Base-by-base conservation (phyloP, 2,329 filamentous ascomycete genomes). In the Pyrenophora seminiperda region DNA sequence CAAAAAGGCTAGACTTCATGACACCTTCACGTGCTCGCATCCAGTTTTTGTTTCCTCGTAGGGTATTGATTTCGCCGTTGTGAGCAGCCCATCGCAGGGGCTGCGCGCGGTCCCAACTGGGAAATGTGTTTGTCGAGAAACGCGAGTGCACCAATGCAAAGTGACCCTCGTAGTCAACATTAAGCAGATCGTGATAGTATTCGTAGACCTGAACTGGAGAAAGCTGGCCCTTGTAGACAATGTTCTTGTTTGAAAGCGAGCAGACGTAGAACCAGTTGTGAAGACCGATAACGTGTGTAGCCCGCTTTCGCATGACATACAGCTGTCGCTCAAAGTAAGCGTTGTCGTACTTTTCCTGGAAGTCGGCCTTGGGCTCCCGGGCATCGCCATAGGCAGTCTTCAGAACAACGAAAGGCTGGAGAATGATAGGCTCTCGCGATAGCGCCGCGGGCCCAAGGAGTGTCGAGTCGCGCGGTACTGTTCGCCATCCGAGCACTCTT, bases 201-300 rank as follows among this genome's bases (percentile, higher is more conserved):
- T 95, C 89, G 78, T 97, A 97, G 43, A 97, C 93, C 79, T 97
- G 93, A 22, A 93, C 85, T 18, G 93, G 93, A 36, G 93, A 89
- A 61, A 97, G 81, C 75, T 97, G 94, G 58, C 93, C 93, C 83
- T 97, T 97, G 83, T 97, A 97, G 53, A 97, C 90, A 77, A 97
- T 97, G 79, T 97, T 97, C 78, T 92, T 92, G 85, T 96, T 97
- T 75, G 87, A 94, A 62, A 97, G 79, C 41, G 91, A 96, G 82
- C 93, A 97, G 51, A 97, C 82, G 75, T 97, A 97, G 81, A 97
- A 97, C 93, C 93, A 97, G 76, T 97, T 97, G 76, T 95, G 91
- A 48, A 97, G 83, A 53, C 93, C 92, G 72, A 97, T 94, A 67
- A 91, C 89, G 79, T 97, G 91, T 39, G 92, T 96, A 45, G 92